Conservation (phyloP, 805 yeast genomes). For the Pachysolen tannophilus region DNA sequence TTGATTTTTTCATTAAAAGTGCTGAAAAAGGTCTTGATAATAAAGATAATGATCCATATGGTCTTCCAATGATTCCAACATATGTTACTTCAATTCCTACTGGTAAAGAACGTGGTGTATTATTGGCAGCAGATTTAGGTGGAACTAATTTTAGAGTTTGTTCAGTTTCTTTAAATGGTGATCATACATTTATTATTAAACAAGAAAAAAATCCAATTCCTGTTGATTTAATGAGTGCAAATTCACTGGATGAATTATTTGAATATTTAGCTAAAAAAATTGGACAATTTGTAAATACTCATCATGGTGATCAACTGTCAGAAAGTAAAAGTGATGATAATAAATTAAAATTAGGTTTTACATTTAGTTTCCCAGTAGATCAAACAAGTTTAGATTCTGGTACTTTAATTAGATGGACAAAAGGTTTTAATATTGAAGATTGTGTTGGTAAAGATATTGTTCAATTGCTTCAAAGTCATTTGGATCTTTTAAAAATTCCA, state of each 20-base stretch:
- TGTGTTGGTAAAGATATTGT: slow-evolving; percentile 83
- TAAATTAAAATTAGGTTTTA: slow-evolving; percentile 74
- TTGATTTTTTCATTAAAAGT: slow-evolving; percentile 47
- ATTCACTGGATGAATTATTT: slow-evolving; percentile 60
- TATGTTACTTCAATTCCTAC: slow-evolving; percentile 78
- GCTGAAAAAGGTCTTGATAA: slow-evolving; percentile 53
- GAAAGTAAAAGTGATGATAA: slow-evolving; percentile 18
- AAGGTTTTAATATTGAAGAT: slow-evolving; percentile 84
- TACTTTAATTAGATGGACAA: slow-evolving; percentile 88
- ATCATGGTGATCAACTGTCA: slow-evolving; percentile 45
- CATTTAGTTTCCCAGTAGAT: slow-evolving; percentile 88
- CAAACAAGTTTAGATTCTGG: slow-evolving; percentile 80
- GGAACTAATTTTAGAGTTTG: slow-evolving; percentile 96
- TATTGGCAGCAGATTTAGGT: slow-evolving; percentile 89
- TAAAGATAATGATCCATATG: slow-evolving; percentile 31
- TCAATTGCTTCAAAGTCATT: slow-evolving; percentile 55
- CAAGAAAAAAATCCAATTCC: slow-evolving; percentile 81
- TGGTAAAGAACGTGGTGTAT: slow-evolving; percentile 78
- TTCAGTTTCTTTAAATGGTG: slow-evolving; percentile 70
- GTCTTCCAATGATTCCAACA: slow-evolving; percentile 90
- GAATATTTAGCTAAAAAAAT: slow-evolving; percentile 68
- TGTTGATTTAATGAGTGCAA: slow-evolving; percentile 58
- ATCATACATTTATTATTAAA: slow-evolving; percentile 67
- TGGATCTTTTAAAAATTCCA: slow-evolving; percentile 52
- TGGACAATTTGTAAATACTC: slow-evolving; percentile 51